Percentiles rank a stretch among this genome's conserved stretches.
Conservation (phyloP, 768 basidiomycete genomes). For the Neoboletus brunneissimus region DNA sequence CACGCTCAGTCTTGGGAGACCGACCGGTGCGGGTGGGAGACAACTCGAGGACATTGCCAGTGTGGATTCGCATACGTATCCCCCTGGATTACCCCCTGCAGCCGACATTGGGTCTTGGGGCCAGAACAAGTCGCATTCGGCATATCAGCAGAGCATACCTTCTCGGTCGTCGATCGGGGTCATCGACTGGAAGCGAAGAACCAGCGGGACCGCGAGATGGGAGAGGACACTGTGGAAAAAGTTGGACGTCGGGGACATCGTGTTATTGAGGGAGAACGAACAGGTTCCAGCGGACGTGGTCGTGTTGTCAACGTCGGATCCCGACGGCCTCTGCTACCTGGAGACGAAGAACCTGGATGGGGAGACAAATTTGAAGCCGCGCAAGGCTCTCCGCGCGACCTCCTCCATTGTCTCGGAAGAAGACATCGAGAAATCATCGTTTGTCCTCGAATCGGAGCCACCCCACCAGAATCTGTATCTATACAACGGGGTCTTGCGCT, state of each 20-base stretch:
- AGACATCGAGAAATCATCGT: slow-evolving; percentile 83
- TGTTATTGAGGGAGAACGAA: slow-evolving; percentile 87
- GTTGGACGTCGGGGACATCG: slow-evolving; percentile 94
- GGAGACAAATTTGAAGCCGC: slow-evolving; percentile 93
- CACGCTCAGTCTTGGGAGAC: slow-evolving; percentile 38
- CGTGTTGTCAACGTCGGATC: slow-evolving; percentile 87
- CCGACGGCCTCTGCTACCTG: slow-evolving; percentile 89
- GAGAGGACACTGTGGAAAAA: slow-evolving; percentile 99
- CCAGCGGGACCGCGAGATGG: slow-evolving; percentile 77
- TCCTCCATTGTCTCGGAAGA: slow-evolving; percentile 77
- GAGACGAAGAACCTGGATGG: slow-evolving; percentile 99
- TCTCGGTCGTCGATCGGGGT: slow-evolving; percentile 65
- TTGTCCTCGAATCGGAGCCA: slow-evolving; percentile 89
- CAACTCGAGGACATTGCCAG: slow-evolving; percentile 68
- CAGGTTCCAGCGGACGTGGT: slow-evolving; percentile 96
- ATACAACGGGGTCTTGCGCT: slow-evolving; percentile 84
- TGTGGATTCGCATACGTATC: slow-evolving; percentile 63
- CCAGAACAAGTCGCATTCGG: slow-evolving; percentile 39
- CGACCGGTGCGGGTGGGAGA: slow-evolving; percentile 44
- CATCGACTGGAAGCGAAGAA: slow-evolving; percentile 72
- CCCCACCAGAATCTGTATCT: slow-evolving; percentile 91
- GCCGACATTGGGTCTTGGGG: slow-evolving; percentile 36
- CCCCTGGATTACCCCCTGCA: slow-evolving; percentile 40
- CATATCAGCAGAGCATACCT: slow-evolving; percentile 55
- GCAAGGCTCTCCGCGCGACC: slow-evolving; percentile 74